Percentiles rank a stretch among this genome's conserved stretches.
These are phyloP conservation scores for Flammula alnicola DNA, from an alignment of 1,284 basidiomycete species.

Conservation along the genomic window DNA sequence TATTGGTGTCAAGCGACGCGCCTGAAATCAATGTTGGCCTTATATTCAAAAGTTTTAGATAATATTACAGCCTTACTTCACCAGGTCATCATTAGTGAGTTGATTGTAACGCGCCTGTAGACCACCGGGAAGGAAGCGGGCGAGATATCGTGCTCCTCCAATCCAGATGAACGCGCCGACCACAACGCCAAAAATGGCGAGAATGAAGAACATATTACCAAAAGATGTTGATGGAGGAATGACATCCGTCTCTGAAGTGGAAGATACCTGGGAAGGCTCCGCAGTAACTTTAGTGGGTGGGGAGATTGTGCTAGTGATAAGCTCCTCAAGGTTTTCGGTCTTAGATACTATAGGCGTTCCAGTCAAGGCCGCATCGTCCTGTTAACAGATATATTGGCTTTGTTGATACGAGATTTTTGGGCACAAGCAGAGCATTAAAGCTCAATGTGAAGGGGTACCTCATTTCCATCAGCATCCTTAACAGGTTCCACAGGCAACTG, in stretches of 20 bases:
- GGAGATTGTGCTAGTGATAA: slow-evolving; percentile 15
- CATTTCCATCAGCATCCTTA: slow-evolving; percentile 70
- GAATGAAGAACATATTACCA: slow-evolving; percentile 48
- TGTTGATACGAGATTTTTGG: slow-evolving; percentile 52
- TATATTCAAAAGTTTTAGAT: slow-evolving; percentile 4
- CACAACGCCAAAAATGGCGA: slow-evolving; percentile 51
- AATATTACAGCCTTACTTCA: slow-evolving; percentile 46
- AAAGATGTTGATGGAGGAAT: slow-evolving; percentile 31
- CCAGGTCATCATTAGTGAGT: slow-evolving; percentile 52
- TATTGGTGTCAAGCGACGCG: slow-evolving; percentile 28
- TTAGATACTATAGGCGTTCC: slow-evolving; percentile 18
- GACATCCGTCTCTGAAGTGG: slow-evolving; percentile 28
- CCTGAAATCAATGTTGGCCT: slow-evolving; percentile 22
- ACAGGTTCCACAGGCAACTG: slow-evolving; percentile 69
- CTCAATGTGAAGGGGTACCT: slow-evolving; percentile 93
- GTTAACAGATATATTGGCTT: slow-evolving; percentile 42
- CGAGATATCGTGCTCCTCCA: slow-evolving; percentile 53
- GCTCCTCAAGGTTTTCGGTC: slow-evolving; percentile 16
- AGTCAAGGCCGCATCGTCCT: slow-evolving; percentile 25
- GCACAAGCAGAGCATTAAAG: slow-evolving; percentile 67
- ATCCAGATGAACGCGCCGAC: slow-evolving; percentile 62
- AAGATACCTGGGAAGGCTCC: slow-evolving; percentile 21
- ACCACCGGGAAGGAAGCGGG: slow-evolving; percentile 43
- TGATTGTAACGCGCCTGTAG: slow-evolving; percentile 50
- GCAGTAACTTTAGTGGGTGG: slow-evolving; percentile 18